Evolutionary conservation across 225 moss, liverwort and hornwort genomes (phyloP).

Genomic region (Asterella californica): DNA sequence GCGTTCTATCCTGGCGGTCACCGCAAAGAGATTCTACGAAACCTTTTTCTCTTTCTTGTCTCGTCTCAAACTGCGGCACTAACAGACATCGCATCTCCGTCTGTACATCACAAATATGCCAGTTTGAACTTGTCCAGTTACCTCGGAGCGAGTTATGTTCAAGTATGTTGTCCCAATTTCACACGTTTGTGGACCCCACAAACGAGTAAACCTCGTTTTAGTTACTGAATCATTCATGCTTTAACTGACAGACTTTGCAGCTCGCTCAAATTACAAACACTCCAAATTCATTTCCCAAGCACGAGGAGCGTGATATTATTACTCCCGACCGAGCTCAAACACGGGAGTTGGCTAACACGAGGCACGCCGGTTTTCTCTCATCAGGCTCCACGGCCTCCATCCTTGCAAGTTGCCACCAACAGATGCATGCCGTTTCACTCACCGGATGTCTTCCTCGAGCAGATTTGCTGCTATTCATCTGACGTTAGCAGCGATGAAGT

Average conservation of each 20-base stretch:
- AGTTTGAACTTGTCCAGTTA: background rate
- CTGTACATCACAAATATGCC: no score
- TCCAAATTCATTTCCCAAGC: no score
- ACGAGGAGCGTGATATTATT: background rate
- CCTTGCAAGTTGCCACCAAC: background rate
- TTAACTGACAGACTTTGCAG: no score
- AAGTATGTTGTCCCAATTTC: background rate
- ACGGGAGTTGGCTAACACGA: background rate
- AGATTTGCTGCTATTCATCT: background rate
- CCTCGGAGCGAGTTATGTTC: background rate
- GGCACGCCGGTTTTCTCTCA: background rate
- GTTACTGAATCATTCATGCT: no score
- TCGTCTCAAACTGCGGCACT: background rate
- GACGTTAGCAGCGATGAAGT: background rate
- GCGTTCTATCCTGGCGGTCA: background rate
- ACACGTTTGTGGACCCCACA: no score
- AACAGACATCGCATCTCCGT: background rate
- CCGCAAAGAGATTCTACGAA: background rate
- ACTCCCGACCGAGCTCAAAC: slow-evolving; percentile 1
- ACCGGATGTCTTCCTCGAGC: background rate
- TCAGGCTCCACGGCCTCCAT: background rate
- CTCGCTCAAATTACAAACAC: no score
- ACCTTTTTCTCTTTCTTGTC: background rate
- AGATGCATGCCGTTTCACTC: background rate
- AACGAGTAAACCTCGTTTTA: no score